phyloP scores from a whole-genome alignment of 495 filamentous ascomycete genomes.

The Articulospora tetracladia region DNA sequence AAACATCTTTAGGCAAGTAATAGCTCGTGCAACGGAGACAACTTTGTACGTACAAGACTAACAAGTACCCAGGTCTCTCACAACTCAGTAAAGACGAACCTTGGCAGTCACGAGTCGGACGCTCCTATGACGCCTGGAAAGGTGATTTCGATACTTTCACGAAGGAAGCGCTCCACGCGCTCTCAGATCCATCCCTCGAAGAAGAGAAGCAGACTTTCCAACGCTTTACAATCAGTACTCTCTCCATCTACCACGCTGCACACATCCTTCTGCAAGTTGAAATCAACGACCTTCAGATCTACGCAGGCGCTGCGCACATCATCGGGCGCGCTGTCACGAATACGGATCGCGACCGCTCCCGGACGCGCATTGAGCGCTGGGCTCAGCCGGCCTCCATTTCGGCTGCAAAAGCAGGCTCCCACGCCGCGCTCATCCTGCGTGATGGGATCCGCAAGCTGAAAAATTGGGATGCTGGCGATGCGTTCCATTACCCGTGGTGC shows the following conservation, averaged over 20 bases:
- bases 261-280: constrained; percentile 47
- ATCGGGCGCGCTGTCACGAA: constrained; percentile 42
- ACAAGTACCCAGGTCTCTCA: constrained; percentile 4
- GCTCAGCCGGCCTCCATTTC: constrained; percentile 28
- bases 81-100: constrained; percentile 37
- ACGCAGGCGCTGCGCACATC: constrained; percentile 48
- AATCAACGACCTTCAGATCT: constrained; percentile 53
- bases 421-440: constrained; percentile 43
- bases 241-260: constrained; percentile 47
- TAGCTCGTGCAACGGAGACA: too few species aligned
- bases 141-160: constrained; percentile 47
- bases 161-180: constrained; percentile 13
- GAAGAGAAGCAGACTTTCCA: constrained; percentile 30
- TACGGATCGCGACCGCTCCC: constrained; percentile 41
- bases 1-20: constrained; percentile 42
- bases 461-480: constrained; percentile 45
- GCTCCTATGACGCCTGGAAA: constrained; percentile 52
- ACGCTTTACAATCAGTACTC: constrained; percentile 35
- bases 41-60: too few species aligned
- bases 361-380: constrained; percentile 25
- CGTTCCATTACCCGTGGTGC: constrained; percentile 55
- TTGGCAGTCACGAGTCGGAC: constrained; percentile 44
- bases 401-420: constrained; percentile 36
- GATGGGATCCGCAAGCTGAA: constrained; percentile 42
- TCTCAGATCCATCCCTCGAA: constrained; percentile 26